Conservation (phyloP, 225 moss, liverwort and hornwort species). For the Polytrichum commune region DNA sequence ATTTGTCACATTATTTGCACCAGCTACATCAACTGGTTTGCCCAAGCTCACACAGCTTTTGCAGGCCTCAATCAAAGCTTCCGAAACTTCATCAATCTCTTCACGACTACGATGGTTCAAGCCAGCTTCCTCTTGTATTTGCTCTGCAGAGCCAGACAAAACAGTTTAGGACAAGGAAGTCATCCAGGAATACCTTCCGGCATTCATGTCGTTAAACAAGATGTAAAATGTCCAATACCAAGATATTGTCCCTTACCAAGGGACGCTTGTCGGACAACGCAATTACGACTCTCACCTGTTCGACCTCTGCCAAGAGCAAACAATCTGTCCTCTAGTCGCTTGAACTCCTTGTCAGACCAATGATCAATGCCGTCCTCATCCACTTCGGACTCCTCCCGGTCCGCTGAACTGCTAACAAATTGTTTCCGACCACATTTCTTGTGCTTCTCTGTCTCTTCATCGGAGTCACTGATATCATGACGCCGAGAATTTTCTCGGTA, state of each 20-base stretch:
- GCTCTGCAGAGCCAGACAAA: constrained; percentile 24
- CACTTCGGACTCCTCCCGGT: constrained; percentile 21
- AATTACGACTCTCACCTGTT: constrained; percentile 20
- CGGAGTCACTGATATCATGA: constrained; percentile 26
- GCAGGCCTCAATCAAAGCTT: constrained; percentile 32
- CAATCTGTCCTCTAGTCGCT: constrained; percentile 51
- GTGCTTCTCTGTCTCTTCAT: constrained; percentile 35
- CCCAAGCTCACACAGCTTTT: constrained; percentile 7
- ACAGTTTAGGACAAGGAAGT: too few species aligned
- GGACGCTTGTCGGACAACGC: too few species aligned
- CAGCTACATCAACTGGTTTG: background rate
- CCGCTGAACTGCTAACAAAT: constrained; percentile 13
- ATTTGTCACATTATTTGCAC: too few species aligned
- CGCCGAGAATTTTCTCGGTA: constrained; percentile 56
- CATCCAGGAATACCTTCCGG: too few species aligned
- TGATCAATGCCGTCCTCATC: constrained; percentile 10
- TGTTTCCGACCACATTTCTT: constrained; percentile 19
- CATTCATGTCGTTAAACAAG: too few species aligned
- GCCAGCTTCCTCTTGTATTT: constrained; percentile 50
- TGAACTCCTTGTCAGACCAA: constrained; percentile 47
- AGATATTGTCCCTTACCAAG: too few species aligned
- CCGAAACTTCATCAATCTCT: constrained; percentile 42
- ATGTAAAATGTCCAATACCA: too few species aligned
- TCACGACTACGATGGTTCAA: constrained; percentile 37
- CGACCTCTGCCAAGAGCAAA: constrained; percentile 39